Base-by-base conservation (phyloP, 371 early-diverging fungal genomes). In the Neoconidiobolus thromboides region DNA sequence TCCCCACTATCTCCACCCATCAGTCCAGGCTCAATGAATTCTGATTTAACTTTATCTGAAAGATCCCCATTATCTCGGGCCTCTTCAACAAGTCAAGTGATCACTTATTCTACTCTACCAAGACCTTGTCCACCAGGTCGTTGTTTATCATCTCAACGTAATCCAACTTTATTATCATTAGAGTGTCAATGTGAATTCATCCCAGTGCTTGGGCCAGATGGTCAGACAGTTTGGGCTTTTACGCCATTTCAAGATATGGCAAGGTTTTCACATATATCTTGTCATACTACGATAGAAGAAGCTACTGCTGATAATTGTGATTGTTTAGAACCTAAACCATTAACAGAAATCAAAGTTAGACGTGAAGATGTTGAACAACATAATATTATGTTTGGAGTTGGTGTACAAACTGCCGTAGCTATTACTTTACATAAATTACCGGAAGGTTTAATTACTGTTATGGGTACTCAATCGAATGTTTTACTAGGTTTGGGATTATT, bases 361-460 rank as follows among this genome's bases (percentile, higher is more conserved):
- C 43, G 12, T 48, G 14, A 41, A 43, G 42, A 12, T 7, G 47
- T 43, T 44, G 47, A 5, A 64, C 44, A 26, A 52, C 37, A 14
- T 50, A 50, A 7, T 38, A 4, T 41, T 26, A 63, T 58, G 42
- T 56, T 54, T 51, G 50, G 40, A 36, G 78, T 82, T 51, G 88
- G 83, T 41, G 69, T 85, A 49, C 85, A 87, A 61, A 85, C 86
- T n/a, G 85, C 86, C 4, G 69, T 85, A 36, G 85, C 87, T 10
- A 81, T 88, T 43, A 79, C 81, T 6, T 68, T 86, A 6, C 89
- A 86, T 71, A 88, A 88, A 70, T 77, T 85, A 55, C 85, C 86
- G 64, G 81, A 89, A 72, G 89, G 89, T 1, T 62, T 89, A 60
- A 81, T 87, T 38, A 83, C 84, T 62, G 85, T 82, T 64, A 64